Evolutionary conservation across 192 early-diverging fungal species (phyloP).

Genomic region (Entomortierella parvispora): DNA sequence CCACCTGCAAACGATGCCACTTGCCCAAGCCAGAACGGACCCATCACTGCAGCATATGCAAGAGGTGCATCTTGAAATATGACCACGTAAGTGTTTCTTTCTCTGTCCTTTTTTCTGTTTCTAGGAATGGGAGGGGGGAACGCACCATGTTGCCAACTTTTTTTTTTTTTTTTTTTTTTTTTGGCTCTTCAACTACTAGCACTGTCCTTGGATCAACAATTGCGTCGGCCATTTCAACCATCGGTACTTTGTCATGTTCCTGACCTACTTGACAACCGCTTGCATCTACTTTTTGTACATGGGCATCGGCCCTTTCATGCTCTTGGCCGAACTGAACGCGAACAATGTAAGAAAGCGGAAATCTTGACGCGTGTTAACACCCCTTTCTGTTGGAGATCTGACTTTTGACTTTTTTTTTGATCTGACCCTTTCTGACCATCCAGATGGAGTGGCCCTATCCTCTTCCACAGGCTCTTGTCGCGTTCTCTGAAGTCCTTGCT

Average conservation of each 20-base stretch:
- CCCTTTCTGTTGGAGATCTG: neutral
- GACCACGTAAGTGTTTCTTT: conserved; percentile 61
- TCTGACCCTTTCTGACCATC: neutral
- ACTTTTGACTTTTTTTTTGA: neutral
- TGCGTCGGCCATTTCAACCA: conserved; percentile 82
- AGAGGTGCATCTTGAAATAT: conserved; percentile 76
- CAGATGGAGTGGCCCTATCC: conserved; percentile 11
- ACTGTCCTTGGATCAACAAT: conserved; percentile 83
- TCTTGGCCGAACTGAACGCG: conserved; percentile 43
- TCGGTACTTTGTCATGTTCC: conserved; percentile 78
- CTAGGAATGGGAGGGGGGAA: too few species aligned
- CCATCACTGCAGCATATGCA: conserved; percentile 81
- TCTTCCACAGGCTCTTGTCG: conserved; percentile 5
- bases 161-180: neutral
- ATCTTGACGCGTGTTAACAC: neutral
- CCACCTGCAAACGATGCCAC: conserved; percentile 46
- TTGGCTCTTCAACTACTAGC: conserved; percentile 17
- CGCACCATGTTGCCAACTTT: neutral
- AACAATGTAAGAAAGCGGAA: conserved; percentile 2
- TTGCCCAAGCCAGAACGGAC: conserved; percentile 81
- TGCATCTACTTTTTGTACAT: conserved; percentile 54
- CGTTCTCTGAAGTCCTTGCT: conserved; percentile 17
- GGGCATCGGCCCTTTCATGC: conserved; percentile 55
- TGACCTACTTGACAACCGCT: conserved; percentile 59
- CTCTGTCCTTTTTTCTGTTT: neutral